phyloP scores from a whole-genome alignment of 179 eudicot genomes.

The Beta lomatogona region DNA sequence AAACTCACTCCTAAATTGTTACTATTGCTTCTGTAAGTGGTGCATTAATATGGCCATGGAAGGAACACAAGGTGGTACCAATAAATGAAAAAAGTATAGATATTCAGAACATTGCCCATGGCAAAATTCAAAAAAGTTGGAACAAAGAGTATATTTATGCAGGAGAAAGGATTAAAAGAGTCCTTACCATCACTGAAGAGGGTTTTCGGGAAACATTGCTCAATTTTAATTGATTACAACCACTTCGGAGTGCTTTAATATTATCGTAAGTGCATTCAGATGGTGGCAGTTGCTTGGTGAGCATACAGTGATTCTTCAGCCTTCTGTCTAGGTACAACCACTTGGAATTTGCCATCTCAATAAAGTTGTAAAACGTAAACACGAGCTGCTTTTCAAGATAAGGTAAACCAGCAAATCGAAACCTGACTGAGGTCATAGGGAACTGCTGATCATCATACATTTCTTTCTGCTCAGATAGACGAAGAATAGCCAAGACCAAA shows the following conservation, averaged over 20 bases:
- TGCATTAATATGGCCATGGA: not conserved
- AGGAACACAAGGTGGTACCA: not conserved
- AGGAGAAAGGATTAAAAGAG: not conserved
- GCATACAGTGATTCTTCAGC: conserved; percentile 53
- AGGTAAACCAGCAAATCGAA: conserved; percentile 50
- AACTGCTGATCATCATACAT: conserved; percentile 45
- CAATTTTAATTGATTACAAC: conserved; percentile 23
- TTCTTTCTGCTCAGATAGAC: conserved; percentile 40
- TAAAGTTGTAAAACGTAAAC: conserved; percentile 60
- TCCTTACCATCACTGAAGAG: conserved; percentile 51
- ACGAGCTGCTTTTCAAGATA: conserved; percentile 57
- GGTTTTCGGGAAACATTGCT: conserved; percentile 30
- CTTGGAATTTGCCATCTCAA: conserved; percentile 43
- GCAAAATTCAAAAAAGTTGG: not conserved
- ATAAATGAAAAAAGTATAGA: not conserved
- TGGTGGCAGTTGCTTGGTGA: conserved; percentile 62
- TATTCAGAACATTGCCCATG: not conserved
- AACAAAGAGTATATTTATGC: not conserved
- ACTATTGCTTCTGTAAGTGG: not conserved
- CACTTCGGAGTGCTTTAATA: conserved; percentile 64
- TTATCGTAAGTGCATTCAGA: conserved; percentile 88
- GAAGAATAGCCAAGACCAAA: conserved; percentile 53
- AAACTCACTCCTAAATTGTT: not conserved
- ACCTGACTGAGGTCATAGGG: conserved; percentile 78
- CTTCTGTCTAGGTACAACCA: conserved; percentile 69